A percentile compares a stretch with the other conserved stretches of the same genome.
Evolutionary conservation across 2,329 filamentous ascomycete species (phyloP).

Genomic region (Elsinoe necatrix): DNA sequence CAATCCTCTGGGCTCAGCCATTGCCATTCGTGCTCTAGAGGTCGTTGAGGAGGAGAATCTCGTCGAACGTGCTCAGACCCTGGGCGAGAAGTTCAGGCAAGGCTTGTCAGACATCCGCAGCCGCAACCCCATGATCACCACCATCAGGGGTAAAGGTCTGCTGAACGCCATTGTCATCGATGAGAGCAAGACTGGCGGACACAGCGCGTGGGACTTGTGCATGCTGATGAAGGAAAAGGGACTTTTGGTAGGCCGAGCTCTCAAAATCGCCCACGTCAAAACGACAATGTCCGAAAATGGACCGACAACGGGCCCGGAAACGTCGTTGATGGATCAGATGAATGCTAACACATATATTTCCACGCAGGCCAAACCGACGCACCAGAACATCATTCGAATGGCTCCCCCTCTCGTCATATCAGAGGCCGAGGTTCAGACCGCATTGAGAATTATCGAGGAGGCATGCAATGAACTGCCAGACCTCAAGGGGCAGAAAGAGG

Average conservation of each 20-base stretch:
- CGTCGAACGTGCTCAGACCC: conserved; percentile 67
- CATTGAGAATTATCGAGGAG: conserved; percentile 70
- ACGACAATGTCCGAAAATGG: conserved; percentile 36
- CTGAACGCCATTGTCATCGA: conserved; percentile 96
- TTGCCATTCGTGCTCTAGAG: conserved; percentile 90
- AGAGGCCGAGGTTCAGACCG: conserved; percentile 71
- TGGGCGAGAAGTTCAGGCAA: conserved; percentile 77
- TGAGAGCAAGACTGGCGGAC: conserved; percentile 73
- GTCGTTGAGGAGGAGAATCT: conserved; percentile 87
- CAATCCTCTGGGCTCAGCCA: conserved; percentile 89
- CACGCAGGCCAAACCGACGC: conserved; percentile 85
- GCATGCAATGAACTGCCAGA: conserved; percentile 73
- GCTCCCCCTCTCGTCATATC: conserved; percentile 94
- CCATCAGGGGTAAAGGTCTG: conserved; percentile 82
- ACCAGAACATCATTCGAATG: conserved; percentile 96
- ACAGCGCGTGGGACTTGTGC: conserved; percentile 92
- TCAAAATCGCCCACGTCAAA: conserved; percentile 32
- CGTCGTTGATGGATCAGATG: conserved; percentile 70
- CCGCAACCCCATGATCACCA: conserved; percentile 64
- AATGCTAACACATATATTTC: conserved; percentile 21
- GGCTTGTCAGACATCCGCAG: conserved; percentile 62
- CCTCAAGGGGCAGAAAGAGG: conserved; percentile 49
- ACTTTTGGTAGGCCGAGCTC: conserved; percentile 56
- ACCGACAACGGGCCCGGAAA: conserved; percentile 92
- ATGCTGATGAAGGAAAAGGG: conserved; percentile 94